Base-by-base conservation (phyloP, 768 basidiomycete genomes). In the Favolaschia claudopus region DNA sequence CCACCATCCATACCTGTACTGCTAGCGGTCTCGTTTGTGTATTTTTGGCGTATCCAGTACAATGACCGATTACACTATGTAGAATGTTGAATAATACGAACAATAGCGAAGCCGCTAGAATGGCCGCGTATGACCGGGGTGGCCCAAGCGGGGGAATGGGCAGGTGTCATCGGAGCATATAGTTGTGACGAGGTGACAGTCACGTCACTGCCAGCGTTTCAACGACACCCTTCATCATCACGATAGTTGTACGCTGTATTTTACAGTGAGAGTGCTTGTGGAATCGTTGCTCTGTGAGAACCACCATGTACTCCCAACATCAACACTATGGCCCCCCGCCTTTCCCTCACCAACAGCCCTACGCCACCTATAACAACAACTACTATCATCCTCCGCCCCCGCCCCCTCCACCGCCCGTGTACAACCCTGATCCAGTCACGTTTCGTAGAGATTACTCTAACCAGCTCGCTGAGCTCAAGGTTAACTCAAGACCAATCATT, bases 401-500 rank as follows among this genome's bases (percentile, higher is more conserved):
- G 32, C 78, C 81, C 39, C 76, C 79, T 45, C 74, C 75, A 6
- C 70, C 73, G 51, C 67, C 77, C 34, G 68, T 77, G 54, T 77
- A 80, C 63, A 81, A 81, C 67, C 74, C 85, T 70, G 89, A 92
- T 72, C 86, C 90, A 28, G 81, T 80, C 74, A 77, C 83, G 34
- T 94, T 94, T 72, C 86, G 93, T 64, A 85, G 87, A 76, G 92
- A 93, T 77, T 94, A 89, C 75, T 69, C 84, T 53, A 72, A 77
- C 37, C 87, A 91, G 60, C 87, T 97, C 52, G 78, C 85, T 68
- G 86, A 89, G 63, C 89, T 99, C 62, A 93, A 88, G 48, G 89
- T 95, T 82, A 99, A 99, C 77, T 96, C 95, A 65, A 89, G 95
- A 69, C 91, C 94, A 10, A 87, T 97, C 61, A 99, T 99, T 64